Percentiles rank a stretch among this genome's conserved stretches.
These are phyloP conservation scores for Ceratobasidium sp. DNA, from an alignment of 1,284 basidiomycete genomes.

Conservation along the genomic window DNA sequence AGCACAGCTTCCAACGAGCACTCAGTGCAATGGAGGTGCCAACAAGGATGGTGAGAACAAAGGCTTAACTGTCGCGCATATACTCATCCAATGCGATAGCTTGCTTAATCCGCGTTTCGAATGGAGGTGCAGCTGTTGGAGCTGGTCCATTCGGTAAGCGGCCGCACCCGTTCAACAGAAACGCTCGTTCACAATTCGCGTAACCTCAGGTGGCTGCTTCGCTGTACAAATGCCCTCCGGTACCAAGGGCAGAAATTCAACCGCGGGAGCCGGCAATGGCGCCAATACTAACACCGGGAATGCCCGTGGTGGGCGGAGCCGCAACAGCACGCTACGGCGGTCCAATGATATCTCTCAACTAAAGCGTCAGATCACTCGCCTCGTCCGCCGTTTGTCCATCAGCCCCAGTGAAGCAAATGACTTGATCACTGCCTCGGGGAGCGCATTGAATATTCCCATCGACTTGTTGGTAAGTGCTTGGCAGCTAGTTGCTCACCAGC, in stretches of 20 bases:
- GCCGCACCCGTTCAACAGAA: background rate
- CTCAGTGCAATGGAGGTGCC: constrained; percentile 34
- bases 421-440: constrained; percentile 42
- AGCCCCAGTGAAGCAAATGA: constrained; percentile 43
- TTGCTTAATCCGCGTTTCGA: constrained; percentile 38
- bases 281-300: background rate
- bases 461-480: constrained; percentile 25
- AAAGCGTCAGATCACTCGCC: constrained; percentile 31
- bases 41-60: constrained; percentile 30
- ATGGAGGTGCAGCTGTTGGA: constrained; percentile 37
- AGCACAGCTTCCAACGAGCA: constrained; percentile 31
- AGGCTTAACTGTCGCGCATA: background rate
- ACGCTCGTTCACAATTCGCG: background rate
- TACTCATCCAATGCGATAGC: background rate
- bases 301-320: background rate
- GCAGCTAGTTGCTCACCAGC: background rate
- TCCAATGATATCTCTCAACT: constrained; percentile 27
- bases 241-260: constrained; percentile 15
- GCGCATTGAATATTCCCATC: constrained; percentile 38
- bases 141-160: constrained; percentile 40
- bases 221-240: constrained; percentile 27
- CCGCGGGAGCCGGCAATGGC: background rate
- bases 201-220: constrained; percentile 28
- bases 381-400: constrained; percentile 41
- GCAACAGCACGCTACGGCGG: background rate